phyloP scores from a whole-genome alignment of 2,329 filamentous ascomycete species.

The Coniosporium tulheliwenetii region DNA sequence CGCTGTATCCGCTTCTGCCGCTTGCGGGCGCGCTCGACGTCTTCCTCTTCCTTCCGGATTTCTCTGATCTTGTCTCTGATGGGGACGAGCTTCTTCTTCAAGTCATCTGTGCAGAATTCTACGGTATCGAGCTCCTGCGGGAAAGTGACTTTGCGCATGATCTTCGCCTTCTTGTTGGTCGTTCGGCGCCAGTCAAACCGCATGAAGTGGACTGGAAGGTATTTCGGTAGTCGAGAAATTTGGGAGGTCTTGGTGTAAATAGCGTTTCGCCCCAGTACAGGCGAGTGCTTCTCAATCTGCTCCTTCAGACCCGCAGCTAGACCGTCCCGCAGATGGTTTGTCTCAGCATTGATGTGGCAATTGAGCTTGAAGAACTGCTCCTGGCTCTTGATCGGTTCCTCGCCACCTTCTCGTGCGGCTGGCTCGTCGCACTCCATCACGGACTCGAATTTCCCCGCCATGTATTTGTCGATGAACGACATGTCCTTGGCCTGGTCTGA shows the following conservation, averaged over 20 bases:
- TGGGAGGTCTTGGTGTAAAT: conserved; percentile 82
- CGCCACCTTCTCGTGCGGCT: conserved; percentile 56
- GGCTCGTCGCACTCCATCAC: conserved; percentile 72
- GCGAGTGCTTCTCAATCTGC: conserved; percentile 80
- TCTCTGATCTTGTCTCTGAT: conserved; percentile 95
- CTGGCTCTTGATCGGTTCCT: conserved; percentile 49
- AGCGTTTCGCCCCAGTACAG: conserved; percentile 60
- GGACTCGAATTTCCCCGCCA: conserved; percentile 69
- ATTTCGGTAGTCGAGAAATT: conserved; percentile 82
- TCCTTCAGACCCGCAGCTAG: conserved; percentile 70
- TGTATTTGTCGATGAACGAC: conserved; percentile 81
- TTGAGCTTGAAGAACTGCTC: conserved; percentile 85
- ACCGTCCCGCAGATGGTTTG: conserved; percentile 83
- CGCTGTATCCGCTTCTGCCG: conserved; percentile 61
- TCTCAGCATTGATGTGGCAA: conserved; percentile 80
- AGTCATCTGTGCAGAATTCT: conserved; percentile 87
- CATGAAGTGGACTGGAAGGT: conserved; percentile 92
- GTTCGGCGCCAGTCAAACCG: conserved; percentile 97
- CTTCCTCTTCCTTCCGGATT: conserved; percentile 85
- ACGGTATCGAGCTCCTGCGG: conserved; percentile 83
- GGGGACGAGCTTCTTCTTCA: conserved; percentile 69
- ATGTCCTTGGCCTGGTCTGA: conserved; percentile 27
- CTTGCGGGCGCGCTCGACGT: conserved; percentile 82
- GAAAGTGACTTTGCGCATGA: conserved; percentile 97
- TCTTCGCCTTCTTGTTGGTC: conserved; percentile 96